Evolutionary conservation across 495 filamentous ascomycete genomes (phyloP), one percentile per base, ranked within the genome.

Genomic region (Bombardia bombarda): DNA sequence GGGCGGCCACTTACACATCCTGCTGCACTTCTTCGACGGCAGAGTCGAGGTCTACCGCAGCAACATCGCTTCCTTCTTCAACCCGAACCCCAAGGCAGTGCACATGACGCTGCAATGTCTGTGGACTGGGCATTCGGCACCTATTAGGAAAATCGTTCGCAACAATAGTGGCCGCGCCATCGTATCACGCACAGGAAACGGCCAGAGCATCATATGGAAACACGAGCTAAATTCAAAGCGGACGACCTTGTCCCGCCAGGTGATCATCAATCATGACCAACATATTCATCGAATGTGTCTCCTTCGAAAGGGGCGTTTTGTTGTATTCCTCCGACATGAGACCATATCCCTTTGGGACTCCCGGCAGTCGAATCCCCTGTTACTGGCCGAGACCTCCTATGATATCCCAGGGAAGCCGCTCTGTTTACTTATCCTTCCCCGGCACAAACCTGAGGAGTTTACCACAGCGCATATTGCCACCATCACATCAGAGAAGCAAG

Each of bases 11-110:
- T 67, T 97, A 26, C 79, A 80, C 32, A 56, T 97, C n/a, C 66
- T 99, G 7, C 68, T 86, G 12, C 90, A 97, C 56, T 78, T 83
- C 51, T 95, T 95, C 52, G 87, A 94, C 47, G 90, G 90, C 36
- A 76, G 76, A 33, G 77, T 97, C 44, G 79, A 84, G 47, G 87
- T 87, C 68, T 87, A 85, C 57, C 77, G 87, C 46, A 83, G 78
- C 43, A 80, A 80, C 43, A 68, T 95, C 17, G 86, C 93, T 49
- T 69, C 80, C 33, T 65, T 97, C 12, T 85, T 97, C 45, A 92
- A 92, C 62, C 83, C 84, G 7, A 77, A 80, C 9, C 76, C 82
- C 14, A 78, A 78, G 24, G 61, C 67, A n/a, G 70, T 74, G 38
- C 75, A 88, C 7, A 61, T 93, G 16, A 50, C 59, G 12, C 63